These are phyloP conservation scores for Melampsora americana DNA, from an alignment of 1,284 basidiomycete species.

Conservation along the genomic window DNA sequence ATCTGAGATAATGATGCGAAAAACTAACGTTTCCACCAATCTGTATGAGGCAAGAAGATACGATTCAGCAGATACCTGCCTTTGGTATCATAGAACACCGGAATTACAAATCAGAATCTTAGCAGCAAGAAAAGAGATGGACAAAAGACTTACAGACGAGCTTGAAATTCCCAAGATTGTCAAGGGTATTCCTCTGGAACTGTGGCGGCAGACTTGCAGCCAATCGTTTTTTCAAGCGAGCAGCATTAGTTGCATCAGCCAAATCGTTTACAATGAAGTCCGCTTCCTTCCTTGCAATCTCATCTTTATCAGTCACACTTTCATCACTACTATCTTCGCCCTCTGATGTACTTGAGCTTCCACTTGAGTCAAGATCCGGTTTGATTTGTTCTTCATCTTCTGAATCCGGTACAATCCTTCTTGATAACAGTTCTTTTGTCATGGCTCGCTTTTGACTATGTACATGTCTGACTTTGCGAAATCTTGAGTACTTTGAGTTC, in stretches of 20 bases:
- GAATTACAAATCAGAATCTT: neutral
- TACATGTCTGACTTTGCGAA: conserved; percentile 12
- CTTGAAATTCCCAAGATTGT: conserved; percentile 25
- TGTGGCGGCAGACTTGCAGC: conserved; percentile 5
- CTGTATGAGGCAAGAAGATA: conserved; percentile 29
- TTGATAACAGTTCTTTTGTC: conserved; percentile 25
- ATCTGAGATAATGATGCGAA: too few species aligned
- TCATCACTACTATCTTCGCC: conserved; percentile 1
- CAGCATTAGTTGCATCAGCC: neutral
- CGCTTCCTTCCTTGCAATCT: neutral
- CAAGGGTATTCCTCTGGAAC: neutral
- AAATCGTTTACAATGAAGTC: conserved; percentile 38
- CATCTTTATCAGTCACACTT: conserved; percentile 24
- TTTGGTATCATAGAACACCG: neutral
- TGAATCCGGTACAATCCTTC: conserved; percentile 37
- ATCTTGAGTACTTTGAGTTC: neutral
- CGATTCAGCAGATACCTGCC: conserved; percentile 24
- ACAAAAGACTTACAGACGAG: conserved; percentile 26
- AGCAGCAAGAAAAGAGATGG: neutral
- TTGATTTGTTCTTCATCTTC: conserved; percentile 3
- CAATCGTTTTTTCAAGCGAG: conserved; percentile 9
- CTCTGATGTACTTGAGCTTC: neutral
- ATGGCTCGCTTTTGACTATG: conserved; percentile 2
- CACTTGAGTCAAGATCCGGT: neutral
- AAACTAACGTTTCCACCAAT: conserved; percentile 29